Conservation (phyloP, 176 grass and related monocot genomes). For the Musa schizocarpa region DNA sequence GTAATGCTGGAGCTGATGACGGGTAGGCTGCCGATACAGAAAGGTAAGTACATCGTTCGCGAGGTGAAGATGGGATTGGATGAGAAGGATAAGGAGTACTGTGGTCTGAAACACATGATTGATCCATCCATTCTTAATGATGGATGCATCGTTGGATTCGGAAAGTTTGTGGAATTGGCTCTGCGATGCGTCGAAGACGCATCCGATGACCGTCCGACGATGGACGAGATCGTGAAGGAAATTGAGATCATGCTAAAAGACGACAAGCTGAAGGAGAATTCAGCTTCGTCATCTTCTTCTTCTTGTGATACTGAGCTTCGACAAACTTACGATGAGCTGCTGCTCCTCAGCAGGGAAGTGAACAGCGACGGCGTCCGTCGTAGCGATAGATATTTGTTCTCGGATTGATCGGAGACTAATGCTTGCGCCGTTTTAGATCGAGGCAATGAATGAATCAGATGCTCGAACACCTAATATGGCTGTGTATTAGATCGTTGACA, state of each 20-base stretch:
- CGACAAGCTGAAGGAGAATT: constrained; percentile 46
- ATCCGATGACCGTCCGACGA: constrained; percentile 41
- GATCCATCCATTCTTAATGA: constrained; percentile 41
- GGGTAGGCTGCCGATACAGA: constrained; percentile 64
- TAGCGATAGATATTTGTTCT: constrained; percentile 57
- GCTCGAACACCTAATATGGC: no score
- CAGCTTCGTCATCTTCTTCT: constrained; percentile 42
- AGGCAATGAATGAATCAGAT: no score
- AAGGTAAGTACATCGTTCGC: constrained; percentile 71
- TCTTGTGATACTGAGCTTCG: neutral
- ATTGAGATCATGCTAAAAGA: constrained; percentile 73
- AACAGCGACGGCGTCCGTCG: constrained; percentile 52
- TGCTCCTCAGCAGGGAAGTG: constrained; percentile 40
- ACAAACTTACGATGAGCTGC: constrained; percentile 54
- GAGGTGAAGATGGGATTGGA: constrained; percentile 51
- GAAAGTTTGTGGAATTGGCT: constrained; percentile 59
- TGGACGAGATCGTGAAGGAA: constrained; percentile 80
- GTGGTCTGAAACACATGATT: constrained; percentile 49
- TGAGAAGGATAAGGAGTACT: constrained; percentile 50
- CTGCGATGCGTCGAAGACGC: constrained; percentile 61
- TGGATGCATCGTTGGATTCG: constrained; percentile 50
- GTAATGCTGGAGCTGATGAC: constrained; percentile 70
- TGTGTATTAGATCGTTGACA: no score
- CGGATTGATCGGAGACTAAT: constrained; percentile 47
- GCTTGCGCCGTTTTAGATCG: neutral